Evolutionary conservation across 306 rosid genomes (phyloP).

Genomic region (Cyclanthera cordifolia): DNA sequence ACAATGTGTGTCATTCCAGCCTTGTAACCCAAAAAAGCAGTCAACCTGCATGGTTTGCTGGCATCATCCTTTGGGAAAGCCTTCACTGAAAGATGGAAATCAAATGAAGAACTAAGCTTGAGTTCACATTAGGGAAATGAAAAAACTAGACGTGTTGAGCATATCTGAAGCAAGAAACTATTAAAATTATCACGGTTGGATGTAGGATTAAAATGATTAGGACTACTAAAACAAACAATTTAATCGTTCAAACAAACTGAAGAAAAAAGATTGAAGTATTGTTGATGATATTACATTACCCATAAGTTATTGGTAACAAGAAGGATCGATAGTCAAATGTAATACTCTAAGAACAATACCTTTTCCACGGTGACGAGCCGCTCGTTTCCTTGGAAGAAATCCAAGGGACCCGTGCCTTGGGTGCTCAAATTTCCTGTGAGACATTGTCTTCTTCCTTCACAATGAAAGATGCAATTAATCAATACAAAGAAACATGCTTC

Average conservation of each 20-base stretch:
- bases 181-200: no score
- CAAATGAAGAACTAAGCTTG: no score
- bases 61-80: constrained; percentile 81
- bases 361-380: constrained; percentile 74
- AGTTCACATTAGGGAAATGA: not conserved
- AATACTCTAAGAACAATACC: constrained; percentile 20
- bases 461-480: not conserved
- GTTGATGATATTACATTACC: not conserved
- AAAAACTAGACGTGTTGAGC: not conserved
- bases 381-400: constrained; percentile 79
- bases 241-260: no score
- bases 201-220: not conserved
- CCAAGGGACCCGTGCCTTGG: constrained; percentile 85
- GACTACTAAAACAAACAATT: not conserved
- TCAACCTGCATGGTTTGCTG: constrained; percentile 47
- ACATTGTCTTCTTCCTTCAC: constrained; percentile 33
- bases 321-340: no score
- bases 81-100: constrained; percentile 43
- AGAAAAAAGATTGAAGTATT: no score
- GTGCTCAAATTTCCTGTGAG: constrained; percentile 90
- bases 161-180: not conserved
- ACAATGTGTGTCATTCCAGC: constrained; percentile 92
- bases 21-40: constrained; percentile 75
- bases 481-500: not conserved
- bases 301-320: no score